A percentile compares a stretch with the other conserved stretches of the same genome.
phyloP scores from a whole-genome alignment of 495 filamentous ascomycete genomes.

The Penicillium ochrochloron region DNA sequence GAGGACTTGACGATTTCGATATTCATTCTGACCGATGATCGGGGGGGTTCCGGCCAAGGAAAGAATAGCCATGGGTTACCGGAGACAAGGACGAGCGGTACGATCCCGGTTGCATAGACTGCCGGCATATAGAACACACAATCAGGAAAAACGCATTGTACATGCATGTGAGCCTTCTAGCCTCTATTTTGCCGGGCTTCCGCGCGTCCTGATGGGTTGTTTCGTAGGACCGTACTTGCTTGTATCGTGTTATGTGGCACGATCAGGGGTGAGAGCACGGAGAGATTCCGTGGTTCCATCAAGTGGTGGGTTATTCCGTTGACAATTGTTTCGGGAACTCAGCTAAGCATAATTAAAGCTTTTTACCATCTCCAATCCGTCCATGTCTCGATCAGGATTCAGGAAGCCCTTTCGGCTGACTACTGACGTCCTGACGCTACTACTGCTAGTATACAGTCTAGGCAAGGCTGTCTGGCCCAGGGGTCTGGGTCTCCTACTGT shows the following conservation, averaged over 20 bases:
- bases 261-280: neutral
- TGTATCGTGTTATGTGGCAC: neutral
- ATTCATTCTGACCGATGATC: neutral
- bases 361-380: neutral
- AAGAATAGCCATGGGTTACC: neutral
- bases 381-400: neutral
- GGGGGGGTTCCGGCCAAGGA: neutral
- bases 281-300: neutral
- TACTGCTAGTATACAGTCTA: neutral
- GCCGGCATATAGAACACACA: neutral
- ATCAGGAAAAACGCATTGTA: neutral
- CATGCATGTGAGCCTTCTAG: neutral
- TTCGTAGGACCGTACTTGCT: neutral
- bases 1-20: neutral
- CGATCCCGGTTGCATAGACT: neutral
- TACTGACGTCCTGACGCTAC: neutral
- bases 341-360: neutral
- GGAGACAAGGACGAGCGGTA: neutral
- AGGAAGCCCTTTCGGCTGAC: neutral
- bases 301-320: neutral
- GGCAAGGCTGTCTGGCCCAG: neutral
- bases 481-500: neutral
- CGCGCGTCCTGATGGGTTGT: neutral
- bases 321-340: neutral
- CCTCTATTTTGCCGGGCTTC: neutral